Evolutionary conservation across 768 basidiomycete species (phyloP), one percentile per base, ranked within the genome.

Genomic region (Gyrodon lividus): DNA sequence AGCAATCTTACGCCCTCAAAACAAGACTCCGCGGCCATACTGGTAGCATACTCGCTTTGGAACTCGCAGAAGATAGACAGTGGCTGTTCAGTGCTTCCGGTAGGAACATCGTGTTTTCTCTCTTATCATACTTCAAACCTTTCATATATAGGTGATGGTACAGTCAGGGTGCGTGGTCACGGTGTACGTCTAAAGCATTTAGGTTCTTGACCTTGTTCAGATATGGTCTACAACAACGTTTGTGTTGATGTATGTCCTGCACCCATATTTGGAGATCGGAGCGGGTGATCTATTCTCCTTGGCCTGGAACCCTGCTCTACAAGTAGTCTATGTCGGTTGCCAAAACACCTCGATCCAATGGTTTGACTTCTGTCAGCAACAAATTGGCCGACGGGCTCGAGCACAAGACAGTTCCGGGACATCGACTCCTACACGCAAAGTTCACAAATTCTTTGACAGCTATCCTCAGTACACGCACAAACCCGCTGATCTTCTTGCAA

Each of bases 341-440:
- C 91, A 97, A 69, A 91, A 93, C 64, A 94, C 94, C 2, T 94
- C 92, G 12, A 76, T 97, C 24, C 92, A 97, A 62, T 97, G 92
- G 92, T 83, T 86, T 65, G 72, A 80, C 59, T 90, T 94, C 65
- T 46, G 53, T 46, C 53, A 53, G 19, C 49, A 55, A 17, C n/a
- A 49, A 1, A 16, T 43, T 6, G 23, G 31, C 14, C 48, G 16
- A 8, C 33, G 24, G 6, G 6, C 43, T 2, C 51, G 50, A 37
- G 62, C 55, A 40, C 57, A 50, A 50, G 37, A 5, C 43, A 30
- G n/a, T 37, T 66, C 70, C 42, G 72, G 71, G 35, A 60, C 67
- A 31, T 65, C 68, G n/a, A 71, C 73, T 0, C 72, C 70, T 6
- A 55, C 66, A 23, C 78, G 76, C 54, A 81, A 80, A 58, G 82